Evolutionary conservation across 495 filamentous ascomycete species (phyloP), one percentile per base, ranked within the genome.

Genomic region (Hypoxylon lienhwacheense): DNA sequence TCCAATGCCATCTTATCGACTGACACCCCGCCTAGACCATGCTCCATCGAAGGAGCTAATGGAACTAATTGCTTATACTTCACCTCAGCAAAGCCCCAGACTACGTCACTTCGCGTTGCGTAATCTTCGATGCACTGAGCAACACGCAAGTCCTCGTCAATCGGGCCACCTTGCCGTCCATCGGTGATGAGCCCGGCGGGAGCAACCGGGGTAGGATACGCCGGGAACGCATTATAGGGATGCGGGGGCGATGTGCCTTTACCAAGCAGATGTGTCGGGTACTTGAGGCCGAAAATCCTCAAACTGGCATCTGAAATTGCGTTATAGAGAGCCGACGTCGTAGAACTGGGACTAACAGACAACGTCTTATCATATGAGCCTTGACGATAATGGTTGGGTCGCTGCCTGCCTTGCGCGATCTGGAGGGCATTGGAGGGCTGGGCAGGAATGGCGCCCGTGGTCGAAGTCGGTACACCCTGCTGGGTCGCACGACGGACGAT

Each of bases 11-110:
- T 72, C 57, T 75, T 79, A 14, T 77, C 73, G 20, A 66, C 65
- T 1, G 68, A 63, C 11, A 72, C 29, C 5, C 87, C 81, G 16
- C 86, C 84, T 17, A 90, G 78, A 7, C 83, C 84, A 56, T 83
- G 79, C 36, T 86, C 82, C 57, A 81, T 83, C 0, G 86, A 90
- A 10, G 92, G 93, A 4, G 88, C 84, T 17, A 93, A 68, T 4
- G 93, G 93, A 8, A 97, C 81, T 24, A 98, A 79, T 65, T 98
- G 93, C 70, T 93, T 93, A 73, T 92, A 97, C 71, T 98, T 98
- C 53, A 98, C 91, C 70, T 97, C 93, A 7, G 93, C 93, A 71
- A 97, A 97, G 15, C 90, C 90, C 66, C 88, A 97, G 1, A 98
- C 90, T 22, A 97, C 91, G 66, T 98, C 91, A 57, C 90, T 96